phyloP scores from a whole-genome alignment of 2,329 filamentous ascomycete species.

The Domatiomyces globalis region DNA sequence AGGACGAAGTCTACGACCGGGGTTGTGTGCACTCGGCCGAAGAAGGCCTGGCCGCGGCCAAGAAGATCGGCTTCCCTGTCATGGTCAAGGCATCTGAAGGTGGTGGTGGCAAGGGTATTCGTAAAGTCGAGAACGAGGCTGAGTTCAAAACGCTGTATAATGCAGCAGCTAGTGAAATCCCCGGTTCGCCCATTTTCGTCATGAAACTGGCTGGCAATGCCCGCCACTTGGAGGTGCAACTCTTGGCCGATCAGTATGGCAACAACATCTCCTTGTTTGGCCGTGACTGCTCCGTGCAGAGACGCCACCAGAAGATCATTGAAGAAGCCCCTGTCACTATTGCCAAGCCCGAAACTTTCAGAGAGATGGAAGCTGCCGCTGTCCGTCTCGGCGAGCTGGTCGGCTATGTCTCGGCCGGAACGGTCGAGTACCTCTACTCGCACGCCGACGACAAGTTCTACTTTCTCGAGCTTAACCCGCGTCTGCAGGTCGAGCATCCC shows the following conservation, averaged over 20 bases:
- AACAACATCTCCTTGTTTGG: constrained; percentile 99
- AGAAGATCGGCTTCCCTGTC: constrained; percentile 90
- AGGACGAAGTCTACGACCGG: constrained; percentile 70
- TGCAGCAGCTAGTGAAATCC: constrained; percentile 91
- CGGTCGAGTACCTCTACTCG: constrained; percentile 97
- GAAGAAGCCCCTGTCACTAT: constrained; percentile 98
- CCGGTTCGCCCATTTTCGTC: constrained; percentile 97
- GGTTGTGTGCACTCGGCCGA: constrained; percentile 82
- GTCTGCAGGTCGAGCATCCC: constrained; percentile 98
- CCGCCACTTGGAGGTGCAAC: constrained; percentile 89
- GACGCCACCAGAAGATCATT: constrained; percentile 98
- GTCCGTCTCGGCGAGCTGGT: constrained; percentile 87
- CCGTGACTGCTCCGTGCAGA: constrained; percentile 95
- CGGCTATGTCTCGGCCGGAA: constrained; percentile 96
- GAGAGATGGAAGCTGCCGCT: constrained; percentile 89
- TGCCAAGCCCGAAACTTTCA: constrained; percentile 76
- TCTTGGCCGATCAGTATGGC: constrained; percentile 95
- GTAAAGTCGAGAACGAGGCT: constrained; percentile 76
- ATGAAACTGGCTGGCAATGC: constrained; percentile 98
- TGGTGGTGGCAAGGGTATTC: constrained; percentile 97
- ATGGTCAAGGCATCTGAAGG: constrained; percentile 99
- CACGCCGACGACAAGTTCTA: constrained; percentile 98
- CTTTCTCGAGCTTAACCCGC: constrained; percentile 95
- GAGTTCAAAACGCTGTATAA: constrained; percentile 82
- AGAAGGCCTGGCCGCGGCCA: constrained; percentile 76